phyloP scores from a whole-genome alignment of 805 yeast species.

The Barnettozyma vustinii region DNA sequence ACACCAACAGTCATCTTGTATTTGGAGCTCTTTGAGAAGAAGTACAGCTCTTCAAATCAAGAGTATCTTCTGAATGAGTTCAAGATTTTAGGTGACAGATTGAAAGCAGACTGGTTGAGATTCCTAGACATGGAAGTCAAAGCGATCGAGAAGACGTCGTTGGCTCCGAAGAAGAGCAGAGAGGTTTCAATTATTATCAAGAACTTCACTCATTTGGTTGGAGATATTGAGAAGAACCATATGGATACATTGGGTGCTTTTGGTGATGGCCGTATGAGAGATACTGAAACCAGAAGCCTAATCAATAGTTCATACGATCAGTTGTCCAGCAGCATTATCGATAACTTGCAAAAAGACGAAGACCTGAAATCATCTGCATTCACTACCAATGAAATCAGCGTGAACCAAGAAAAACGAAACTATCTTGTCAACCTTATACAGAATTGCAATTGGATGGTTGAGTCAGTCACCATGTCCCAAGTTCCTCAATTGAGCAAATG shows the following conservation, averaged over 20 bases:
- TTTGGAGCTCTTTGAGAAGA: constrained; percentile 35
- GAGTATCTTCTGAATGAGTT: constrained; percentile 54
- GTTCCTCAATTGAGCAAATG: constrained; percentile 9
- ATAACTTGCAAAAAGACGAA: constrained; percentile 25
- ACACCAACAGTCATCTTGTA: constrained; percentile 38
- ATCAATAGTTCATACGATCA: constrained; percentile 28
- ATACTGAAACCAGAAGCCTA: constrained; percentile 20
- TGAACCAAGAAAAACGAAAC: constrained; percentile 31
- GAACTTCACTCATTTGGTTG: constrained; percentile 42
- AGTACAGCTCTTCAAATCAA: constrained; percentile 47
- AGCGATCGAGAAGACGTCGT: constrained; percentile 33
- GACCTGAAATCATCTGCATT: constrained; percentile 10
- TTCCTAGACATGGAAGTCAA: constrained; percentile 51
- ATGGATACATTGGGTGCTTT: constrained; percentile 11
- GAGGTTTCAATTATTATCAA: constrained; percentile 41
- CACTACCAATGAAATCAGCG: constrained; percentile 15
- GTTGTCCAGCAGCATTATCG: constrained; percentile 26
- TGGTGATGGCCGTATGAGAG: constrained; percentile 1
- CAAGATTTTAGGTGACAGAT: constrained; percentile 45
- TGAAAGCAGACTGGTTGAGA: constrained; percentile 52
- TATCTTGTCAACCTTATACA: constrained; percentile 44
- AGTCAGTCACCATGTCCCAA: constrained; percentile 30
- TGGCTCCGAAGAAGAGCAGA: constrained; percentile 31
- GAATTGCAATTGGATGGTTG: constrained; percentile 49
- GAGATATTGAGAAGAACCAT: constrained; percentile 30